phyloP scores from a whole-genome alignment of 2,329 filamentous ascomycete genomes.

The Fusarium nygamai region DNA sequence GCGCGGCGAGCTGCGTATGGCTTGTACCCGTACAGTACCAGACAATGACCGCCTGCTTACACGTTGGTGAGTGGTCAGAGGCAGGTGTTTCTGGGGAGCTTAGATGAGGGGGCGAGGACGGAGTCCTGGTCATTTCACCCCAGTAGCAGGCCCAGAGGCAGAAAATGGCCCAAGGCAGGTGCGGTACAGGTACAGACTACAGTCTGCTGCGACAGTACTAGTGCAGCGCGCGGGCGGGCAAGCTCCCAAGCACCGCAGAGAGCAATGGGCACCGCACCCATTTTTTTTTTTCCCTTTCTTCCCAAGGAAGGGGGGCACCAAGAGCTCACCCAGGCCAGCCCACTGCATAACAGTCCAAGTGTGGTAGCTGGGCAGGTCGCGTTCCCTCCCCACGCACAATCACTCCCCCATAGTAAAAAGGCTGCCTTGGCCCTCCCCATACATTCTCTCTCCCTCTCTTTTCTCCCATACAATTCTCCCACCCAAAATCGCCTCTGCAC shows the following conservation, averaged over 20 bases:
- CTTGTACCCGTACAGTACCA: conserved; percentile 54
- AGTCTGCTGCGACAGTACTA: conserved; percentile 38
- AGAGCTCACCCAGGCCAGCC: conserved; percentile 37
- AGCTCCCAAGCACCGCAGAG: conserved; percentile 33
- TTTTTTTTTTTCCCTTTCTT: conserved; percentile 32
- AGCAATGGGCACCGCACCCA: conserved; percentile 40
- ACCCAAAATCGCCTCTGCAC: conserved; percentile 59
- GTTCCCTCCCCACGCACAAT: conserved; percentile 59
- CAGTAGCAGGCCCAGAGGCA: conserved; percentile 24
- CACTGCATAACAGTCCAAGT: conserved; percentile 40
- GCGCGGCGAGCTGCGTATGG: conserved; percentile 44
- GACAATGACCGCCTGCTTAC: conserved; percentile 37
- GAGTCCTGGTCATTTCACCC: conserved; percentile 34
- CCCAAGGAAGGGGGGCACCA: conserved; percentile 31
- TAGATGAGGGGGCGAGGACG: conserved; percentile 36
- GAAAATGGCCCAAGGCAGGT: conserved; percentile 31
- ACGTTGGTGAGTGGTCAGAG: conserved; percentile 39
- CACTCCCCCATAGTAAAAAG: conserved; percentile 74
- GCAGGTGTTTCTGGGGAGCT: conserved; percentile 33
- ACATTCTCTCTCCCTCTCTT: conserved; percentile 65
- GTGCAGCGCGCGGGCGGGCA: conserved; percentile 26
- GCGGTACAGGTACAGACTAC: conserved; percentile 31
- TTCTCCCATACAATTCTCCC: conserved; percentile 71
- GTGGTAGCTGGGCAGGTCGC: conserved; percentile 44
- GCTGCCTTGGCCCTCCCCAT: conserved; percentile 63